These are phyloP conservation scores for Trametes cinnabarina DNA, from an alignment of 768 basidiomycete species.

Conservation along the genomic window DNA sequence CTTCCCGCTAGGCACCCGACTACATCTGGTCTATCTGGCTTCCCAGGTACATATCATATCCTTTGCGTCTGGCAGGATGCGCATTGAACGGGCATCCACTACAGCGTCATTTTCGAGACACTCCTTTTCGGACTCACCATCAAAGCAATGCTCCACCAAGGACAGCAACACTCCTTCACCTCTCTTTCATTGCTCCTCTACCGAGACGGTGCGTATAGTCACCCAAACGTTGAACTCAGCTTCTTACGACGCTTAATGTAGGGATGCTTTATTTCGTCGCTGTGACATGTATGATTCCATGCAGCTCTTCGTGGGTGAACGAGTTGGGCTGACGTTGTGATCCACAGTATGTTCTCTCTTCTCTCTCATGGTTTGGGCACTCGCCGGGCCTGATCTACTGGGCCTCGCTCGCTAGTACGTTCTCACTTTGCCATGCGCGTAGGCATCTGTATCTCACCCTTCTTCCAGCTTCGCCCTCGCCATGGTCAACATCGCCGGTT, in stretches of 20 bases:
- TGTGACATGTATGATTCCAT: conserved; percentile 21
- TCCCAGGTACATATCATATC: conserved; percentile 26
- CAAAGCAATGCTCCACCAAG: conserved; percentile 23
- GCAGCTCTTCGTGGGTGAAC: too few relatives aligned
- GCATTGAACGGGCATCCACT: background rate
- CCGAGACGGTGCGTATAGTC: conserved; percentile 27
- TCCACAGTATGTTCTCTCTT: conserved; percentile 26
- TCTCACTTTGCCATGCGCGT: background rate
- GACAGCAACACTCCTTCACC: conserved; percentile 22
- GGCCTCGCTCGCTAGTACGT: conserved; percentile 30
- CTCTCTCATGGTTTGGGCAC: conserved; percentile 29
- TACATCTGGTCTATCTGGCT: conserved; percentile 30
- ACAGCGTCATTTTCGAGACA: conserved; percentile 28
- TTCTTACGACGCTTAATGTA: background rate
- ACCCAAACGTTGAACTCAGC: too few relatives aligned
- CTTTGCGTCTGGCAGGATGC: background rate
- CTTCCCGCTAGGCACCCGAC: conserved; percentile 21
- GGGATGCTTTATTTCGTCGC: conserved; percentile 30
- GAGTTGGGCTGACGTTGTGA: background rate
- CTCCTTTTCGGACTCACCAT: conserved; percentile 29
- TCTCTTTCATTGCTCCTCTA: conserved; percentile 27
- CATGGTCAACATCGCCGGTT: conserved; percentile 29
- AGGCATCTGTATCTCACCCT: background rate
- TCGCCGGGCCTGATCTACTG: conserved; percentile 25
- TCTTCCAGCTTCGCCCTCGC: conserved; percentile 27